Conservation (phyloP, 805 yeast species). For the Zygoascus ofunaensis region DNA sequence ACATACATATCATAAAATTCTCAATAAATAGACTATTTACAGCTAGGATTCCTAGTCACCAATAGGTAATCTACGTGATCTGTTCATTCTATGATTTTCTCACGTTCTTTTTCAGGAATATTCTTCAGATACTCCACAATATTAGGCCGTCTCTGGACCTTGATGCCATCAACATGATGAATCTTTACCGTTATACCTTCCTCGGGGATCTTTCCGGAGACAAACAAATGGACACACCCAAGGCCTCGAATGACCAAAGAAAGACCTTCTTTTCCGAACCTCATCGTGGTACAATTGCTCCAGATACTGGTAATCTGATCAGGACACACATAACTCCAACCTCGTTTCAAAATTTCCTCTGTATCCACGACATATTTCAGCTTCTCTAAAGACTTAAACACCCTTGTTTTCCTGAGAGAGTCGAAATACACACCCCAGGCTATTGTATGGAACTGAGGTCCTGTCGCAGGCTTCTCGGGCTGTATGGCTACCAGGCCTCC, state of each 20-base stretch:
- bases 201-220: slow-evolving; percentile 24
- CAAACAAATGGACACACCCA: slow-evolving; percentile 26
- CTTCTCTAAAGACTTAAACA: slow-evolving; percentile 18
- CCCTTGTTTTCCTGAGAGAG: slow-evolving; percentile 15
- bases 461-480: slow-evolving; percentile 11
- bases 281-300: neutral
- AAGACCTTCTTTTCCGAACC: slow-evolving; percentile 16
- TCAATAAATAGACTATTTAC: too few relatives aligned
- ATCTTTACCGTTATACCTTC: slow-evolving; percentile 21
- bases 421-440: slow-evolving; percentile 26
- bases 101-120: neutral
- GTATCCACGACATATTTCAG: slow-evolving; percentile 13
- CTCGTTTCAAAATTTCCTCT: slow-evolving; percentile 7
- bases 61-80: too few relatives aligned
- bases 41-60: too few relatives aligned
- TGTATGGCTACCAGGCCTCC: slow-evolving; percentile 28
- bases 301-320: slow-evolving; percentile 3
- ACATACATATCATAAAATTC: too few relatives aligned
- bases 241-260: slow-evolving; percentile 25
- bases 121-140: slow-evolving; percentile 16
- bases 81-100: too few relatives aligned
- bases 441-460: slow-evolving; percentile 15
- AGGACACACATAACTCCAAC: slow-evolving; percentile 19
- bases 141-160: slow-evolving; percentile 20
- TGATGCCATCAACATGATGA: slow-evolving; percentile 19